Base-by-base conservation (phyloP, 768 basidiomycete species). In the Trametes gibbosa region DNA sequence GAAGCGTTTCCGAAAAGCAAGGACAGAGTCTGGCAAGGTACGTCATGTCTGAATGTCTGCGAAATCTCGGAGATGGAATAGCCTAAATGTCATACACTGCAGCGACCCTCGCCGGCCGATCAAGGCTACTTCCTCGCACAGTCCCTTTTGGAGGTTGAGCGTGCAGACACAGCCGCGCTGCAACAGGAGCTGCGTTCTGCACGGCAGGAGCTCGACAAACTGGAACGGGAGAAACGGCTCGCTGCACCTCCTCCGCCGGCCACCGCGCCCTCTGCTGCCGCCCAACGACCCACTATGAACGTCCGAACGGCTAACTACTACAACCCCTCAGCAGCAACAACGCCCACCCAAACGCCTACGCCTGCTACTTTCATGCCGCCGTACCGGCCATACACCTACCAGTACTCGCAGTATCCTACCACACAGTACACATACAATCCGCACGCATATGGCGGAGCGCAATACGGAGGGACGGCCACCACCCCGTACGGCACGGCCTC, bases 141-240 rank as follows among this genome's bases (percentile, higher is more conserved):
- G 62, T 79, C 81, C 34, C 75, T 85, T 42, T 63, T 90, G 48
- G 90, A 92, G 53, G 72, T 77, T 0, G 89, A 92, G 61, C 83
- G 89, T 21, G 72, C 79, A 12, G 87, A 88, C 62, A 83, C 81
- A 12, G 75, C 83, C 0, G 68, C 75, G 53, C 68, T 89, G 23
- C 83, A 75, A 54, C 77, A 77, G 23, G 86, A 90, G 63, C 72
- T 90, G 50, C 83, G 86, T 55, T 76, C 76, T 35, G 83, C 83
- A 23, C 80, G 86, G 32, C 74, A 80, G 41, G 87, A 90, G 61
- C 73, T 85, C 52, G 90, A 92, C 65, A 81, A 80, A 54, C 68
- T 86, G 53, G 85, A 90, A 63, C 80, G 85, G 60, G 86, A 88
- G 73, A 88, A 86, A 69, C 86, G 86, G 29, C 75, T 77, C 16